These are phyloP conservation scores for Boletus rubescentipes DNA, from an alignment of 768 basidiomycete genomes.

Conservation along the genomic window DNA sequence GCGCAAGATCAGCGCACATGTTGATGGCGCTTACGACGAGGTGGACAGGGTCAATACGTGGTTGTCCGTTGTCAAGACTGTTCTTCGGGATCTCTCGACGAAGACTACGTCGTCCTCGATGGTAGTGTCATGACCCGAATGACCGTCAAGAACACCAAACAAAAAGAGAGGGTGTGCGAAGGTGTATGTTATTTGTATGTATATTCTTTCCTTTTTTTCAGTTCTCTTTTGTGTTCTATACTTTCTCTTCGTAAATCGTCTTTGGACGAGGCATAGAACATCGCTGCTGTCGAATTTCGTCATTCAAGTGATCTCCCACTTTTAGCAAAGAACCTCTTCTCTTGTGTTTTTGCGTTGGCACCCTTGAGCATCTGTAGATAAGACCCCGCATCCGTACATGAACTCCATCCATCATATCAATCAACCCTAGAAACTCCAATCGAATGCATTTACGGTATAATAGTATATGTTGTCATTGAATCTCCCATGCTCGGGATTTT, in stretches of 20 bases:
- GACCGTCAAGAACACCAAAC: background rate
- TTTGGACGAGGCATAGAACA: slow-evolving; percentile 1
- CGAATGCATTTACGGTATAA: slow-evolving; percentile 11
- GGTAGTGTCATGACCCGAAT: slow-evolving; percentile 12
- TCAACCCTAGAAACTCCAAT: slow-evolving; percentile 6
- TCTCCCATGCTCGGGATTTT: background rate
- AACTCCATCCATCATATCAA: slow-evolving; percentile 2
- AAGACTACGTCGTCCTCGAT: slow-evolving; percentile 7
- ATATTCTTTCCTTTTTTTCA: slow-evolving; percentile 19
- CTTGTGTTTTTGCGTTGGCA: slow-evolving; percentile 3
- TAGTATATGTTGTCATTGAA: background rate
- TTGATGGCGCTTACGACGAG: slow-evolving; percentile 59
- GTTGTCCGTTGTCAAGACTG: slow-evolving; percentile 65
- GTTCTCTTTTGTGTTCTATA: slow-evolving; percentile 9
- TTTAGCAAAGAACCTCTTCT: background rate
- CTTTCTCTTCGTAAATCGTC: background rate
- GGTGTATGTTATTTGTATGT: slow-evolving; percentile 36
- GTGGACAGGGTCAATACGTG: slow-evolving; percentile 58
- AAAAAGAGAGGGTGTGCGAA: slow-evolving; percentile 5
- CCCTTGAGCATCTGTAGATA: slow-evolving; percentile 23
- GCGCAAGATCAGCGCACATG: slow-evolving; percentile 60
- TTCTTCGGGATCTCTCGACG: slow-evolving; percentile 52
- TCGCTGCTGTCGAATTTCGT: slow-evolving; percentile 4
- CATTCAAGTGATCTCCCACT: background rate
- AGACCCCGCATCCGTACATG: slow-evolving; percentile 13